Conservation (phyloP, 2,329 filamentous ascomycete genomes). For the Gremmenia infestans region DNA sequence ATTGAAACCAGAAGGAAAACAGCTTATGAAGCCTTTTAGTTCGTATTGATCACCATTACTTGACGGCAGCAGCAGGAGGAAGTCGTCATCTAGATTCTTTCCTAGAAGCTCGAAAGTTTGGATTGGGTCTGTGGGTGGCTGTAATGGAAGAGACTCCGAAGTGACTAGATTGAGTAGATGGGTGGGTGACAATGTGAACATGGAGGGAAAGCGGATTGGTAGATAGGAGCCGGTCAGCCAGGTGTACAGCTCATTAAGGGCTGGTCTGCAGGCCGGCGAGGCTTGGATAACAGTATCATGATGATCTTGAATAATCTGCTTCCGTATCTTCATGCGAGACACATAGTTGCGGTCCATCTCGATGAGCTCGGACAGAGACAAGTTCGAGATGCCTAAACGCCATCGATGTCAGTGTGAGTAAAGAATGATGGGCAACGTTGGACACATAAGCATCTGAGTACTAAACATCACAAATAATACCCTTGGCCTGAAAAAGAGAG, state of each 20-base stretch:
- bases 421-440: too few species aligned
- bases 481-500: too few species aligned
- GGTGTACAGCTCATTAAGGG: constrained; percentile 51
- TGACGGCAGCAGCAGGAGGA: constrained; percentile 51
- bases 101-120: constrained; percentile 44
- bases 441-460: too few species aligned
- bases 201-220: constrained; percentile 49
- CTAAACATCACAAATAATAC: too few species aligned
- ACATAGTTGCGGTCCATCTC: constrained; percentile 55
- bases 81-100: constrained; percentile 53
- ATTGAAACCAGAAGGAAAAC: constrained; percentile 55
- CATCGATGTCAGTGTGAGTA: background rate
- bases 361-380: constrained; percentile 49
- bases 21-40: constrained; percentile 50
- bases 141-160: constrained; percentile 36
- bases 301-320: constrained; percentile 40
- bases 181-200: constrained; percentile 39
- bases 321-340: constrained; percentile 45
- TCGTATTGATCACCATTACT: constrained; percentile 38
- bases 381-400: constrained; percentile 45
- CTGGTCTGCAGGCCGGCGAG: constrained; percentile 35
- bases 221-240: constrained; percentile 52
- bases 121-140: constrained; percentile 30
- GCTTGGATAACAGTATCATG: constrained; percentile 36
- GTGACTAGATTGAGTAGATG: constrained; percentile 44